Percentiles rank a stretch among this genome's conserved stretches.
Conservation (phyloP, 768 basidiomycete species). For the Xanthoconium purpureum region DNA sequence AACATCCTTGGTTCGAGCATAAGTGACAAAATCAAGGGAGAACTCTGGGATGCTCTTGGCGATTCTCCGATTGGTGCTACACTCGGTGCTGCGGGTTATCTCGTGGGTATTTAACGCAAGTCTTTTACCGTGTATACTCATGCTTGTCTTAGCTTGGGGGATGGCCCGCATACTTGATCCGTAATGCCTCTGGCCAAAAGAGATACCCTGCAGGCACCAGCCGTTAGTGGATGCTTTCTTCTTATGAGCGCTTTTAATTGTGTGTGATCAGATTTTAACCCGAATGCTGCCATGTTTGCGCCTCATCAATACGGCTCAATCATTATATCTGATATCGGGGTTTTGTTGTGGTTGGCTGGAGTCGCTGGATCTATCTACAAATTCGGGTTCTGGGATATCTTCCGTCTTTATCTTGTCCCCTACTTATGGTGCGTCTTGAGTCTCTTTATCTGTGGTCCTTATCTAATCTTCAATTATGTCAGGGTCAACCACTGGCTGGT, state of each 20-base stretch:
- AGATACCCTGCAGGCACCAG: conserved; percentile 76
- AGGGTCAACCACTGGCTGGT: conserved; percentile 95
- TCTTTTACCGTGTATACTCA: not conserved
- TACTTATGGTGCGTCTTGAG: conserved; percentile 66
- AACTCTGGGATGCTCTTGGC: conserved; percentile 82
- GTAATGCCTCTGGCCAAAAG: conserved; percentile 83
- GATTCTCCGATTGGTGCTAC: conserved; percentile 83
- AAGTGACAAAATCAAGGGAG: conserved; percentile 61
- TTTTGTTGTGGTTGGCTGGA: conserved; percentile 66
- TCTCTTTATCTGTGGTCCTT: not conserved
- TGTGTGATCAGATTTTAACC: conserved; percentile 62
- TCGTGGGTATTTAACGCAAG: conserved; percentile 41
- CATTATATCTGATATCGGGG: conserved; percentile 78
- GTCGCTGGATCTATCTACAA: conserved; percentile 54
- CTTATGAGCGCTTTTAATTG: not conserved
- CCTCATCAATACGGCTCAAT: conserved; percentile 75
- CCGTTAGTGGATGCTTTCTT: conserved; percentile 49
- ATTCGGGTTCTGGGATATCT: conserved; percentile 68
- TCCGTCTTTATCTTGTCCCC: conserved; percentile 79
- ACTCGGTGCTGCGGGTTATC: conserved; percentile 50
- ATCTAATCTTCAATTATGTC: not conserved
- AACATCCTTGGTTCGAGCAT: conserved; percentile 64
- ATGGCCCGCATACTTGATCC: conserved; percentile 80
- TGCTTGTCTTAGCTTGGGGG: conserved; percentile 55
- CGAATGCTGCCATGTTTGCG: conserved; percentile 77